Percentiles rank a stretch among this genome's conserved stretches.
Evolutionary conservation across 2,329 filamentous ascomycete species (phyloP).

Genomic region (Arthroderma sp.): DNA sequence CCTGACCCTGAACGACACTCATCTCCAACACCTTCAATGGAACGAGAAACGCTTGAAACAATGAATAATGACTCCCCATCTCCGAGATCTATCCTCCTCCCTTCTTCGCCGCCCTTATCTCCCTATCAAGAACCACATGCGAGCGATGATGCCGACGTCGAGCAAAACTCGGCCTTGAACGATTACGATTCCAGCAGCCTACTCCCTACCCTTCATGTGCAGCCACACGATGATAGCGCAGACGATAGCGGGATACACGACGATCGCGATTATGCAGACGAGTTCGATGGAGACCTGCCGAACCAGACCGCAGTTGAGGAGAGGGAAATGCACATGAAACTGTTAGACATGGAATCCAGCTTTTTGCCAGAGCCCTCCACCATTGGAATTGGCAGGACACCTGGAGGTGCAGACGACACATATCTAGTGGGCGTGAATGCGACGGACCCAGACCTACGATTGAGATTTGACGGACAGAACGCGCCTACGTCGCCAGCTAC

Average conservation of each 20-base stretch:
- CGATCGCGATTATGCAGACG: constrained; percentile 9
- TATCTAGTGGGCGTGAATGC: constrained; percentile 27
- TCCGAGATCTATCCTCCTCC: constrained; percentile 3
- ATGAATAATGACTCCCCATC: constrained; percentile 1
- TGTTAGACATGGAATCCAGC: constrained; percentile 52
- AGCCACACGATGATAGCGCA: constrained; percentile 7
- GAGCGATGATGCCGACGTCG: not conserved
- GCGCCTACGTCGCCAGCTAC: constrained; percentile 13
- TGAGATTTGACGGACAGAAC: constrained; percentile 5
- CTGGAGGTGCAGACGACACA: constrained; percentile 29
- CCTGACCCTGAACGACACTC: no score
- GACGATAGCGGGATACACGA: constrained; percentile 10
- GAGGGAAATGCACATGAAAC: constrained; percentile 44
- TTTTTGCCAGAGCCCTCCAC: constrained; percentile 45
- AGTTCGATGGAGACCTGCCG: constrained; percentile 10
- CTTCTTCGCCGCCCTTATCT: constrained; percentile 6
- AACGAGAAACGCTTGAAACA: not conserved
- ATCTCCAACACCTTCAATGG: no score
- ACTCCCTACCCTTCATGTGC: constrained; percentile 5
- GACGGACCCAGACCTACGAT: constrained; percentile 8
- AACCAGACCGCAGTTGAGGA: constrained; percentile 39
- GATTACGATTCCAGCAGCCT: constrained; percentile 8
- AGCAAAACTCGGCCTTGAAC: not conserved
- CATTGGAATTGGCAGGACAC: constrained; percentile 21
- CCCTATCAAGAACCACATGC: constrained; percentile 2